These are phyloP conservation scores for Rhodocollybia butyracea DNA, from an alignment of 768 basidiomycete genomes.

Conservation along the genomic window DNA sequence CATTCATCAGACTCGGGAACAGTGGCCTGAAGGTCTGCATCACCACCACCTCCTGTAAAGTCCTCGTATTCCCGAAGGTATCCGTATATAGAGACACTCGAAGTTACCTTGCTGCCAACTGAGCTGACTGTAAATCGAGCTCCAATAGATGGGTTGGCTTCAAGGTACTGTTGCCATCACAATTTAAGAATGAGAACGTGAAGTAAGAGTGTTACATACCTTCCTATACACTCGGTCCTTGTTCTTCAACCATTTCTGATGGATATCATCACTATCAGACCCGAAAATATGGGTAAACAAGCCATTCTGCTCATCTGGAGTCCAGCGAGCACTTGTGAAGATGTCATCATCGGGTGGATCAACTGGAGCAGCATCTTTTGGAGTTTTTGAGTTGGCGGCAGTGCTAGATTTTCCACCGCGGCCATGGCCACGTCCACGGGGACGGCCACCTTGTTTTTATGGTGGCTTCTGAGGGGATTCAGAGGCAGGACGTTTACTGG, in stretches of 20 bases:
- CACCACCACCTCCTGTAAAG: neutral
- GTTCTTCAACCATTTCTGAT: neutral
- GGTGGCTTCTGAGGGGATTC: neutral
- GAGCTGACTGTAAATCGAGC: neutral
- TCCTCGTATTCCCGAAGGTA: neutral
- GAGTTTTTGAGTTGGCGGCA: too few relatives aligned
- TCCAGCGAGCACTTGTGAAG: neutral
- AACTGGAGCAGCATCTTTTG: neutral
- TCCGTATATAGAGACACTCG: neutral
- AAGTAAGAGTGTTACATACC: neutral
- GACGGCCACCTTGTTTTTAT: neutral
- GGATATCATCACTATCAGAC: neutral
- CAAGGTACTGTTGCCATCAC: neutral
- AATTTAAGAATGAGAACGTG: neutral
- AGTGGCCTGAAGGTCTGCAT: neutral
- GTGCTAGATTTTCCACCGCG: neutral
- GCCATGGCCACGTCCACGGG: neutral
- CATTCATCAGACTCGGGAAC: neutral
- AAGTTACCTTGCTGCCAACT: neutral
- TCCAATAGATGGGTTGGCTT: neutral
- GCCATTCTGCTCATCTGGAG: neutral
- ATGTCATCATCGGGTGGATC: neutral
- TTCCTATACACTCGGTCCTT: neutral
- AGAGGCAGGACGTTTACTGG: neutral
- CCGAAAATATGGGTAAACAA: neutral